These are phyloP conservation scores for Chlamydomonas asymmetrica DNA, from an alignment of 139 green algal species.

Conservation along the genomic window DNA sequence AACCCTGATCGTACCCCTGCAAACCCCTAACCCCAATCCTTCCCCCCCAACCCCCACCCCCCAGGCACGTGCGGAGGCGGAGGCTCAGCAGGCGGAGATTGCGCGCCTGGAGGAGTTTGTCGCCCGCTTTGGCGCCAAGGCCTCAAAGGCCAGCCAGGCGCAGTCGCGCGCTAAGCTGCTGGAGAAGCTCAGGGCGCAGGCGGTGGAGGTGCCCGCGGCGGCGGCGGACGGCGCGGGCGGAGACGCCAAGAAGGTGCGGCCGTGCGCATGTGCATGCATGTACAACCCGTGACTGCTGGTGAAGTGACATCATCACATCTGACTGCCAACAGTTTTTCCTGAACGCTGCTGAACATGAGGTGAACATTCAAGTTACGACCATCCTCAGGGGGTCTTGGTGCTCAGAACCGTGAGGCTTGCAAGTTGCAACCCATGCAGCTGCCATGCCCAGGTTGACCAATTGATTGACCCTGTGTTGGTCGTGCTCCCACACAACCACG, in stretches of 20 bases:
- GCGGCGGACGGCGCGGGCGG: conserved; percentile 39
- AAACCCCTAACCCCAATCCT: not conserved
- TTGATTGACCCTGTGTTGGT: too few relatives aligned
- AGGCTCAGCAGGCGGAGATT: conserved; percentile 51
- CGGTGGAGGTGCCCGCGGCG: conserved; percentile 40
- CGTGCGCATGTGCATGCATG: not conserved
- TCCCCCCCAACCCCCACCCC: not conserved
- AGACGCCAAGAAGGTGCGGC: conserved; percentile 41
- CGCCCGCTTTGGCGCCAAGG: conserved; percentile 73
- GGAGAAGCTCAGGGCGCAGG: conserved; percentile 61
- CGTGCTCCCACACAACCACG: not conserved
- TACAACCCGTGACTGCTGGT: too few relatives aligned
- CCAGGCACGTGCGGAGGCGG: too few relatives aligned
- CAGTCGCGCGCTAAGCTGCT: conserved; percentile 65
- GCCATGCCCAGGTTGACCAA: too few relatives aligned
- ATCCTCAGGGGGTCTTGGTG: too few relatives aligned
- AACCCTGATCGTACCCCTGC: too few relatives aligned
- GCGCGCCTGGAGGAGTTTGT: conserved; percentile 72
- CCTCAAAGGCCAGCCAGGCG: conserved; percentile 58
- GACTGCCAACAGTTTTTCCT: too few relatives aligned
- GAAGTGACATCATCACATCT: too few relatives aligned
- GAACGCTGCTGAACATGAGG: too few relatives aligned
- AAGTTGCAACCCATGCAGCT: too few relatives aligned
- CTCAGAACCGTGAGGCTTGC: too few relatives aligned
- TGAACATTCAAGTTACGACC: too few relatives aligned